Base-by-base conservation (phyloP, 2,329 filamentous ascomycete genomes). In the Aspergillus pseudonomiae region DNA sequence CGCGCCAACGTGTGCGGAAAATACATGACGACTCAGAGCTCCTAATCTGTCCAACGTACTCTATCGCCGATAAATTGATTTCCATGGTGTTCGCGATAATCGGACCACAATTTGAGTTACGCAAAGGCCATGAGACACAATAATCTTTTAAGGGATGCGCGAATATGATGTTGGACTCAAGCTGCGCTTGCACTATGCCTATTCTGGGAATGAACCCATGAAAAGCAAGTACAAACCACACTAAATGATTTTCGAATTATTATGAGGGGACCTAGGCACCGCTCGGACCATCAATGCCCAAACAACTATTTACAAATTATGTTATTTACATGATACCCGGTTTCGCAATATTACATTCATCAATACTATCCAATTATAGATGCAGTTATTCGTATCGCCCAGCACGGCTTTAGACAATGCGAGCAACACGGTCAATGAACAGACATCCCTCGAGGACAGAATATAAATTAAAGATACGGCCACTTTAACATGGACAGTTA, bases 61-160 rank as follows among this genome's bases (percentile, higher is more conserved):
- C 56, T 48, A 58, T 34, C 28, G 24, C 39, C 21, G 56, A 58
- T 32, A 58, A n/a, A 58, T 26, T 45, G 43, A 58, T 58, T 48
- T 58, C 56, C 41, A 58, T 32, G 56, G 16, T 36, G 26, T 36
- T 32, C 30, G 41, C 21, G 26, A 52, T 30, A 24, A 46, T 52
- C 28, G 28, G 28, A 32, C 48, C 48, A 32, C 26, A 52, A n/a
- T n/a, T 52, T 30, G 48, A 52, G 11, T 52, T 30, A 28, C 26
- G 21, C 45, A 50, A 50, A 26, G 45, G 39, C 19, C 39, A 43
- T 43, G 39, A 43, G 39, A 43, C 19, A 43, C 43, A 24, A 46
- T 46, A 46, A 24, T 46, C n/a, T 21, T 46, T 21, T 46, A 46
- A 46, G 43, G 16, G 43, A 46, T n/a, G n/a, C 10, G 19, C 43